Base-by-base conservation (phyloP, 1,284 basidiomycete species). In the Ustilago lituana region DNA sequence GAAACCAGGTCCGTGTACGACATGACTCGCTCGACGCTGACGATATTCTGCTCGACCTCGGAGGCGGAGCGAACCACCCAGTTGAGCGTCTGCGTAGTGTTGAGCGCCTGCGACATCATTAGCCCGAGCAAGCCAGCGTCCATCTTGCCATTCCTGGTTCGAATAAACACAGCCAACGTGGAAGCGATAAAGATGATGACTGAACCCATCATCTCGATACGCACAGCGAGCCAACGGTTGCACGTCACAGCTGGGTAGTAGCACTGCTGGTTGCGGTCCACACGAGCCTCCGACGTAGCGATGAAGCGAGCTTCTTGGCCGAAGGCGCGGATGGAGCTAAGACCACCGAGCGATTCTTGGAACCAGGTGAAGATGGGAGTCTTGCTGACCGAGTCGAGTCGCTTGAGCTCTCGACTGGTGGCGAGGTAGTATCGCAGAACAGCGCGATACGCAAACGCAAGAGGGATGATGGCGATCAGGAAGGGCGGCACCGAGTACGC, bases 41-140 rank as follows among this genome's bases (percentile, higher is more conserved):
- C 92, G 74, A 96, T 90, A 79, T 94, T 95, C 81, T 93, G 91
- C 83, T 96, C 94, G 12, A 95, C 91, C 76, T 97, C 94, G 61
- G 90, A 92, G 0, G 91, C 91, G 14, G 89, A 89, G 39, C 92
- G 87, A 6, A 95, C 92, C n/a, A 94, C 86, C 92, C 91, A 95
- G 66, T 84, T 83, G 50, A 84, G 77, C 22, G 82, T 78, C 63
- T 84, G 82, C 1, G 83, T 83, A n/a, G 82, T 84, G 87, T 91
- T 81, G 22, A 96, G 84, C 2, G 91, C 78, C 58, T 80, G 78
- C 1, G 89, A 90, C 76, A 96, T 85, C 48, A 95, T 90, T 64
- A 97, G 85, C n/a, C 94, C 94, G 33, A 96, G 91, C 23, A 95
- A 84, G 0, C 93, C 94, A 1, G 93, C 91, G 82, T 96, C 91